Conservation (phyloP, 2,329 filamentous ascomycete genomes). For the Hypoxylon sp. region DNA sequence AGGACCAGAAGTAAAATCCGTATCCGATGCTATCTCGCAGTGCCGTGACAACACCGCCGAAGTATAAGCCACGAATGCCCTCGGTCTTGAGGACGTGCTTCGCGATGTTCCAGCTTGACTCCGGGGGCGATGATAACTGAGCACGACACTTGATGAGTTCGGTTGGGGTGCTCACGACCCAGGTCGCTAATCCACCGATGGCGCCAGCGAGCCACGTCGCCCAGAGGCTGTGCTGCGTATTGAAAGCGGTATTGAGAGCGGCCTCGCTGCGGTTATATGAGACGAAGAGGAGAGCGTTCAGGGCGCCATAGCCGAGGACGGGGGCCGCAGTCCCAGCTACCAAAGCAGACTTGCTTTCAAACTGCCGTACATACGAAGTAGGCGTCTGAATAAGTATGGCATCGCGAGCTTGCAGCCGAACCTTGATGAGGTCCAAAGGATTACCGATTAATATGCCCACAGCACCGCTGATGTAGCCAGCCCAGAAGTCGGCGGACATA, state of each 20-base stretch:
- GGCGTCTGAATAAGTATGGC: conserved; percentile 44
- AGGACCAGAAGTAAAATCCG: conserved; percentile 97
- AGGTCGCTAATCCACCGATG: conserved; percentile 85
- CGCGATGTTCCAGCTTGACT: conserved; percentile 75
- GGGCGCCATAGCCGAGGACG: conserved; percentile 88
- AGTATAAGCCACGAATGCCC: conserved; percentile 81
- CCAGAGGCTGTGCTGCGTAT: conserved; percentile 65
- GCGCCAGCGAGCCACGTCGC: conserved; percentile 86
- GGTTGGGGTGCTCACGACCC: conserved; percentile 87
- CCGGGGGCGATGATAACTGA: conserved; percentile 70
- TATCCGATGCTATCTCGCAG: conserved; percentile 92
- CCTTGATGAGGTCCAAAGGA: conserved; percentile 79
- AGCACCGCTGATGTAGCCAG: conserved; percentile 89
- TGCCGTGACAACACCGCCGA: conserved; percentile 85
- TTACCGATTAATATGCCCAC: conserved; percentile 91
- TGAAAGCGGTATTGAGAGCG: conserved; percentile 64
- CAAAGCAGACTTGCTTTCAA: conserved; percentile 58
- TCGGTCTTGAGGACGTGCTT: conserved; percentile 69
- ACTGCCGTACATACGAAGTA: conserved; percentile 52
- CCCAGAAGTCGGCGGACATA: conserved; percentile 94
- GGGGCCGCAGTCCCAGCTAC: conserved; percentile 83
- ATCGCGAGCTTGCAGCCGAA: conserved; percentile 79
- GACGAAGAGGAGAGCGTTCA: conserved; percentile 92
- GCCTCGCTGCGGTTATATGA: conserved; percentile 88
- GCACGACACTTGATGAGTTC: conserved; percentile 92